These are phyloP conservation scores for Globisporangium camurandrum DNA, from an alignment of 352 stramenopile genomes.

Conservation along the genomic window DNA sequence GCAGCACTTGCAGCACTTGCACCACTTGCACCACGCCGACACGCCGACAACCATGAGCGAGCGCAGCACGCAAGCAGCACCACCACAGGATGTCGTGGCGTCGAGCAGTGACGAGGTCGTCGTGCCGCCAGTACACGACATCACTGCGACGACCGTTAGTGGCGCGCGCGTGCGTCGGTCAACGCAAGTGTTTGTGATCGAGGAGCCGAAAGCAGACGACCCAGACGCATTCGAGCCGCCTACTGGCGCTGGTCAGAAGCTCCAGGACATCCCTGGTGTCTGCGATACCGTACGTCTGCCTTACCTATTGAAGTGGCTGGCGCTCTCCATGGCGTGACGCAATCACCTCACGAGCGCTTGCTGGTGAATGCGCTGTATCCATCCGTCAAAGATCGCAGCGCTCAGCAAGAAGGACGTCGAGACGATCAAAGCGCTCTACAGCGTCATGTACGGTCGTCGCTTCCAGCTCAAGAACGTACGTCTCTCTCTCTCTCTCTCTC, in stretches of 20 bases:
- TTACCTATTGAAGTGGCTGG: too few relatives aligned
- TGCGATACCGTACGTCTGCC: constrained; percentile 39
- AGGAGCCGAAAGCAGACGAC: constrained; percentile 36
- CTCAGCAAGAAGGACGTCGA: constrained; percentile 68
- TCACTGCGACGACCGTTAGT: constrained; percentile 20
- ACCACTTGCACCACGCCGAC: too few relatives aligned
- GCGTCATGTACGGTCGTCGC: constrained; percentile 65
- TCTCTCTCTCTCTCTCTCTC: background rate
- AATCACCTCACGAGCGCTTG: too few relatives aligned
- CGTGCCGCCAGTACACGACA: constrained; percentile 4
- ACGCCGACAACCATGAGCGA: too few relatives aligned
- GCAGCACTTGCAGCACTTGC: too few relatives aligned
- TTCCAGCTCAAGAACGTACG: constrained; percentile 78
- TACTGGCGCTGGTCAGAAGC: constrained; percentile 36
- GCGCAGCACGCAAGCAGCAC: background rate
- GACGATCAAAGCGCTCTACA: constrained; percentile 75
- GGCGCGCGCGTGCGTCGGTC: constrained; percentile 48
- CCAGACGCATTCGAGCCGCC: constrained; percentile 58
- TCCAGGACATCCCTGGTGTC: constrained; percentile 59
- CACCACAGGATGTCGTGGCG: background rate
- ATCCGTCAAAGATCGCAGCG: constrained; percentile 61
- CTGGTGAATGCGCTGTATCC: background rate
- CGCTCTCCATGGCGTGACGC: too few relatives aligned
- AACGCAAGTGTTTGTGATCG: constrained; percentile 64
- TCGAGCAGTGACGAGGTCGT: constrained; percentile 5